A percentile compares a stretch with the other conserved stretches of the same genome.
phyloP scores from a whole-genome alignment of 305 asterid genomes.

The Lippia alba region DNA sequence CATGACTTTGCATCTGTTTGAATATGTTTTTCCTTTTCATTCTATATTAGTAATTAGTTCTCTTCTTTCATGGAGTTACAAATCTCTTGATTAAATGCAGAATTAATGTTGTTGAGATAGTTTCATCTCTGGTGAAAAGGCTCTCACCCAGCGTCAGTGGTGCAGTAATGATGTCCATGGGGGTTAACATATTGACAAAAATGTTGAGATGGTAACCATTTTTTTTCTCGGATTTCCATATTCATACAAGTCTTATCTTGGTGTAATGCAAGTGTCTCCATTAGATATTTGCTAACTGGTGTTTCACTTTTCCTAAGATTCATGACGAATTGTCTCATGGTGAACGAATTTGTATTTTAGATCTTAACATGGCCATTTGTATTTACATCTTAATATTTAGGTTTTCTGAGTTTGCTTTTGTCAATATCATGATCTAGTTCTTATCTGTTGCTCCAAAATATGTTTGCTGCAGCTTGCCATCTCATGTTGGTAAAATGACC shows the following conservation, averaged over 20 bases:
- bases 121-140: conserved; percentile 74
- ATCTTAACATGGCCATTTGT: conserved; percentile 17
- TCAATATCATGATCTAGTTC: conserved; percentile 23
- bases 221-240: conserved; percentile 23
- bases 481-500: conserved; percentile 59
- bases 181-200: conserved; percentile 75
- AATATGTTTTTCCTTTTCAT: conserved; percentile 7
- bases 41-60: conserved; percentile 12
- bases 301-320: conserved; percentile 5
- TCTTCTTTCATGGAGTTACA: conserved; percentile 27
- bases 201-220: conserved; percentile 82
- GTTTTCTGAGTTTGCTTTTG: conserved; percentile 14
- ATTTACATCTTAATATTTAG: conserved; percentile 16
- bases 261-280: conserved; percentile 10
- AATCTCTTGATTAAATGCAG: conserved; percentile 57
- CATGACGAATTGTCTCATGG: conserved; percentile 24
- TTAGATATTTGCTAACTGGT: conserved; percentile 17
- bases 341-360: background rate
- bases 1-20: conserved; percentile 24
- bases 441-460: conserved; percentile 32
- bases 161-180: conserved; percentile 75
- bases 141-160: conserved; percentile 67
- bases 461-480: conserved; percentile 80
- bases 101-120: conserved; percentile 72
- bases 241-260: conserved; percentile 13